These are phyloP conservation scores for Cichorium intybus DNA, from an alignment of 140 eudicot genomes.

Conservation along the genomic window DNA sequence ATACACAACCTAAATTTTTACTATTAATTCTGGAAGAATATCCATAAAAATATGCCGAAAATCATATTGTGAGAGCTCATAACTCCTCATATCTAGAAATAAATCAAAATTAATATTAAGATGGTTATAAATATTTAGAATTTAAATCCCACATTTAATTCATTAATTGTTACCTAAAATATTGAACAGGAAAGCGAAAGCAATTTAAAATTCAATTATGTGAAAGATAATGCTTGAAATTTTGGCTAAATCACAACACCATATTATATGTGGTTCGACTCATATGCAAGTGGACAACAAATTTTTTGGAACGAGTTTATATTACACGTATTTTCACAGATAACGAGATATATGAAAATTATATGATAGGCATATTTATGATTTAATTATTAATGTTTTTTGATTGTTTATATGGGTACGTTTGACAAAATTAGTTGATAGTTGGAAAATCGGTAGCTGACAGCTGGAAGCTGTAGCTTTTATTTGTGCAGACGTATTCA, in stretches of 20 bases:
- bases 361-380: not conserved
- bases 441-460: no score
- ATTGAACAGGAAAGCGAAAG: slow-evolving; percentile 1
- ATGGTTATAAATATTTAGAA: not conserved
- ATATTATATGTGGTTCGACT: slow-evolving; percentile 6
- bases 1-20: not conserved
- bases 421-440: no score
- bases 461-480: no score
- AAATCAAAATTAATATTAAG: not conserved
- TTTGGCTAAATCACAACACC: slow-evolving; percentile 16
- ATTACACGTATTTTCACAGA: not conserved
- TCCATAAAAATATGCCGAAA: not conserved
- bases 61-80: not conserved
- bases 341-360: no score
- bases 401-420: not conserved
- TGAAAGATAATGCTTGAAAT: slow-evolving; percentile 1
- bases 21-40: no score
- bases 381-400: not conserved
- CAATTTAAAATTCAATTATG: not conserved
- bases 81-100: not conserved
- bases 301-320: not conserved
- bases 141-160: not conserved
- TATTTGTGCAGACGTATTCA: no score
- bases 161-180: not conserved
- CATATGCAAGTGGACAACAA: slow-evolving; percentile 5